Evolutionary conservation across 2,329 filamentous ascomycete genomes (phyloP).

Genomic region (Zasmidium citrigriseum): DNA sequence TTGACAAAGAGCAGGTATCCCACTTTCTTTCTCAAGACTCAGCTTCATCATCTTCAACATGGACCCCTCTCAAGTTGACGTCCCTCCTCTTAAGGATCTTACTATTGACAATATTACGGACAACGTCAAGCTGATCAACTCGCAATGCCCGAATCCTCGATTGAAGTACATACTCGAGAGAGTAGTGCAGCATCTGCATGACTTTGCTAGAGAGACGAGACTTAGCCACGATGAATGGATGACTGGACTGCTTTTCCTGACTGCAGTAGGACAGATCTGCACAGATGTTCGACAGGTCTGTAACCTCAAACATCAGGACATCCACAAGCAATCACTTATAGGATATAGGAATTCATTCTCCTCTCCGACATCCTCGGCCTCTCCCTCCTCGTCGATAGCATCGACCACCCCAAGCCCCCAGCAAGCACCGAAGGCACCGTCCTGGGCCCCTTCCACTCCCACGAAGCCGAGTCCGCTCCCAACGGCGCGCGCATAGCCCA

Average conservation of each 20-base stretch:
- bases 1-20: neutral
- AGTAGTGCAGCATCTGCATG: slow-evolving; percentile 75
- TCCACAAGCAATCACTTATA: neutral
- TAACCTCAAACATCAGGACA: neutral
- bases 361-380: slow-evolving; percentile 78
- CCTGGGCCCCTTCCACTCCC: slow-evolving; percentile 80
- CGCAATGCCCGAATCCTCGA: slow-evolving; percentile 64
- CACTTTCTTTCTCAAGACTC: neutral
- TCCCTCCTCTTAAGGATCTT: slow-evolving; percentile 65
- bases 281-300: slow-evolving; percentile 70
- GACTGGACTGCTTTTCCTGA: slow-evolving; percentile 70
- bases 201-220: slow-evolving; percentile 77
- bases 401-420: slow-evolving; percentile 78
- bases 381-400: slow-evolving; percentile 76
- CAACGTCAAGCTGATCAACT: slow-evolving; percentile 74
- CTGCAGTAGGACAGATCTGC: slow-evolving; percentile 71
- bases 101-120: slow-evolving; percentile 80
- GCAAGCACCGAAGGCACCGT: slow-evolving; percentile 75
- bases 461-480: slow-evolving; percentile 64
- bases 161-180: slow-evolving; percentile 72
- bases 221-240: slow-evolving; percentile 79
- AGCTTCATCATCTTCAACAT: slow-evolving; percentile 29
- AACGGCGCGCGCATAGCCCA: slow-evolving; percentile 66
- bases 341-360: slow-evolving; percentile 64
- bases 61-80: slow-evolving; percentile 46